phyloP scores from a whole-genome alignment of 345 rosid genomes.

The Lepidium didymum region DNA sequence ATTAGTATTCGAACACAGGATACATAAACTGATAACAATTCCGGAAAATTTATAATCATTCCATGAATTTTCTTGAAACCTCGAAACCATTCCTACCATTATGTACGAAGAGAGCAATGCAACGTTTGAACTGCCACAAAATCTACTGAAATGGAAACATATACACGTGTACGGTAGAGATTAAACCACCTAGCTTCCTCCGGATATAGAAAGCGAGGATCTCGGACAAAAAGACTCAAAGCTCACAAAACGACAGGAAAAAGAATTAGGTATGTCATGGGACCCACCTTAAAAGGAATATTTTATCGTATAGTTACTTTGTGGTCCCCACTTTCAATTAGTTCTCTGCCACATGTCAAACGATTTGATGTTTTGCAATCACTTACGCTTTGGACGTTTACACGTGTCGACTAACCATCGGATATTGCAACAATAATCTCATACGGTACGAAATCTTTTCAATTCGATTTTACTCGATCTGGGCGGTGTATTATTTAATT shows the following conservation, averaged over 20 bases:
- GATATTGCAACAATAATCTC: slow-evolving; percentile 11
- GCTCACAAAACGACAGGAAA: slow-evolving; percentile 15
- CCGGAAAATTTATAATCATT: neutral
- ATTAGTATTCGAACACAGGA: neutral
- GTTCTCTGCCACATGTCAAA: slow-evolving; percentile 12
- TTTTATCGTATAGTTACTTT: slow-evolving; percentile 19
- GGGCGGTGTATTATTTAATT: slow-evolving; percentile 15
- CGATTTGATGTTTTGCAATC: neutral
- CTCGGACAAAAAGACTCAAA: slow-evolving; percentile 16
- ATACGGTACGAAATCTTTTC: slow-evolving; percentile 16
- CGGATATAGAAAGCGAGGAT: slow-evolving; percentile 28
- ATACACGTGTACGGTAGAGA: slow-evolving; percentile 8
- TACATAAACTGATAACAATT: neutral
- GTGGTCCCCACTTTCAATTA: neutral
- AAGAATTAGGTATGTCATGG: neutral
- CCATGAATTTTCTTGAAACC: neutral
- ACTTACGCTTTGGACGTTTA: neutral
- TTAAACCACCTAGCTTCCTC: slow-evolving; percentile 8
- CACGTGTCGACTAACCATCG: slow-evolving; percentile 13
- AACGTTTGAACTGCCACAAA: neutral
- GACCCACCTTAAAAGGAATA: slow-evolving; percentile 25
- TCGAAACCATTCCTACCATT: slow-evolving; percentile 7
- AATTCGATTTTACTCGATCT: slow-evolving; percentile 18
- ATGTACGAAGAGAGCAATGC: neutral
- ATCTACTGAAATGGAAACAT: neutral